Evolutionary conservation across 495 filamentous ascomycete species (phyloP).

Genomic region (Margaritispora aquatica): DNA sequence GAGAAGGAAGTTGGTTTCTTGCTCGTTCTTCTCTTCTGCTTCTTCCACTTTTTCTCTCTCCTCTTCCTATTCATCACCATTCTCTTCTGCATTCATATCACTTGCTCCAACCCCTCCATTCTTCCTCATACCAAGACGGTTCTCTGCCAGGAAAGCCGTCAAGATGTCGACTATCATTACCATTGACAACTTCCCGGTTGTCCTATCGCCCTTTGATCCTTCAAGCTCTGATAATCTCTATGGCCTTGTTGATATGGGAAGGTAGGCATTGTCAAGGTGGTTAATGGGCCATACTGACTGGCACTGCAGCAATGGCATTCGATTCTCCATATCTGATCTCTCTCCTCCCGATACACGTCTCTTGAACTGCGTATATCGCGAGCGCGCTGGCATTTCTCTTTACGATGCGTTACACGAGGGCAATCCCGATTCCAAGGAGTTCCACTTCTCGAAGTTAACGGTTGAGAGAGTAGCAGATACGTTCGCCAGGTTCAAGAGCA

Average conservation of each 20-base stretch:
- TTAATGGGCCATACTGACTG: background rate
- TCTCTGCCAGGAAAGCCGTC: background rate
- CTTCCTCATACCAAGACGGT: background rate
- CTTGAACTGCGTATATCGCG: conserved; percentile 68
- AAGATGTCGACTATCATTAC: conserved; percentile 35
- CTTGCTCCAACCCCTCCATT: background rate
- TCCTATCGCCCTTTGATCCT: conserved; percentile 39
- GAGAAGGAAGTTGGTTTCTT: background rate
- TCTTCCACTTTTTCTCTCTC: too few relatives aligned
- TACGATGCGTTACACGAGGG: conserved; percentile 67
- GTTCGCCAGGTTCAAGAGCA: conserved; percentile 63
- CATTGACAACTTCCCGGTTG: conserved; percentile 43
- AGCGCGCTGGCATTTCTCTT: conserved; percentile 76
- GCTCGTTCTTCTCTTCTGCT: too few relatives aligned
- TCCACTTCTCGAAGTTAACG: conserved; percentile 55
- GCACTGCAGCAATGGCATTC: conserved; percentile 78
- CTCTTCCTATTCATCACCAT: background rate
- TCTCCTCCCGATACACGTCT: conserved; percentile 62
- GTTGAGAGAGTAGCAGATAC: conserved; percentile 58
- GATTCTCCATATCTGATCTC: conserved; percentile 83
- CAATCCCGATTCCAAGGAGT: conserved; percentile 29
- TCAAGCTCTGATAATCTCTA: conserved; percentile 37
- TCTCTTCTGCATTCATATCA: background rate
- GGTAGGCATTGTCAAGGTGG: conserved; percentile 37
- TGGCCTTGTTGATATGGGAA: conserved; percentile 70